Conservation (phyloP, 441 rosid genomes). For the Kokia cookei region DNA sequence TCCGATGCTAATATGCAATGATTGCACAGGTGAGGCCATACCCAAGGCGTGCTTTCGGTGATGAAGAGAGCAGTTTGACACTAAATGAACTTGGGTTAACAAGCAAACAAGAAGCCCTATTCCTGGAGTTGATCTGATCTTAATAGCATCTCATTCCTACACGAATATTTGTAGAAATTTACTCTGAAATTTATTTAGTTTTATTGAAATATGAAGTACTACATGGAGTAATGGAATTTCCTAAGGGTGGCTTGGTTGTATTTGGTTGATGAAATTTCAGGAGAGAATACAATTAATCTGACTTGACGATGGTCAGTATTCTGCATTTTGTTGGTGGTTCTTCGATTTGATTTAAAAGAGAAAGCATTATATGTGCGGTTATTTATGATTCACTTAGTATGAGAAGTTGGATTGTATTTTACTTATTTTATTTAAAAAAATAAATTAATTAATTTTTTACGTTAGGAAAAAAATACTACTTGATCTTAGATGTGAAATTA, state of each 20-base stretch:
- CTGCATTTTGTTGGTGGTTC: not conserved
- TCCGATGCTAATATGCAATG: not conserved
- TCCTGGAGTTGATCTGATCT: slow-evolving; percentile 67
- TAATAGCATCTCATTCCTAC: not conserved
- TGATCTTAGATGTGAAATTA: too few species aligned
- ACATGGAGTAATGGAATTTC: slow-evolving; percentile 2
- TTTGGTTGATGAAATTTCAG: slow-evolving; percentile 18
- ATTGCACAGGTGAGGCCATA: slow-evolving; percentile 91
- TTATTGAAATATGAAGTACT: slow-evolving; percentile 7
- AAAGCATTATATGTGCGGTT: not conserved
- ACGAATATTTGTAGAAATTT: slow-evolving; percentile 13
- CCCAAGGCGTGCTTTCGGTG: slow-evolving; percentile 84
- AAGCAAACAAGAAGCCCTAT: slow-evolving; percentile 93
- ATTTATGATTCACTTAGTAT: too few species aligned
- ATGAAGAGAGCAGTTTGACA: slow-evolving; percentile 55
- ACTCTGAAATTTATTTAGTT: slow-evolving; percentile 9
- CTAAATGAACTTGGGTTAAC: slow-evolving; percentile 84
- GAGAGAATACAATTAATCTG: slow-evolving; percentile 4
- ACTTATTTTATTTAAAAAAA: too few species aligned
- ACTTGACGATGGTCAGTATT: slow-evolving; percentile 3
- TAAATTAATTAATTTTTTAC: too few species aligned
- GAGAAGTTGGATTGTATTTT: too few species aligned
- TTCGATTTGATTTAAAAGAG: not conserved
- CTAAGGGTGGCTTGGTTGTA: slow-evolving; percentile 15
- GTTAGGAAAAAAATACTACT: too few species aligned